A percentile compares a stretch with the other conserved stretches of the same genome.
Evolutionary conservation across 306 rosid genomes (phyloP).

Genomic region (Quercus robur): DNA sequence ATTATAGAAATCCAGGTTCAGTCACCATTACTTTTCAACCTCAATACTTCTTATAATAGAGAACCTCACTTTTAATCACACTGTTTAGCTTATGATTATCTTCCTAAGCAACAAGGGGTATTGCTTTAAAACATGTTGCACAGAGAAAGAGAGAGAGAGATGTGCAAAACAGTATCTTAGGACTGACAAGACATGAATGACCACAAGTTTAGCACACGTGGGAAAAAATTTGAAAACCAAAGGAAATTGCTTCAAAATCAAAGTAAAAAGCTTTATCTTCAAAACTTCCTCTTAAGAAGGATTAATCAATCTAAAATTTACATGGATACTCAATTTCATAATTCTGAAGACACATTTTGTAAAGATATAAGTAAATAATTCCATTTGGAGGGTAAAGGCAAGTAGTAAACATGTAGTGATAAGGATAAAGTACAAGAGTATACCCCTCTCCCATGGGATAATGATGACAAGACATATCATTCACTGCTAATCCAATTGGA

Average conservation of each 20-base stretch:
- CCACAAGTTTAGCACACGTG: slow-evolving; percentile 2
- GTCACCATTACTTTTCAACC: neutral
- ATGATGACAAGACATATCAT: slow-evolving; percentile 56
- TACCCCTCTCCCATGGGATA: slow-evolving; percentile 85
- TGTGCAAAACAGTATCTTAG: neutral
- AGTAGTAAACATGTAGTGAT: neutral
- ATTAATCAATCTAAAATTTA: neutral
- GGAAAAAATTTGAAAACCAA: slow-evolving; percentile 2
- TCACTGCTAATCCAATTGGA: slow-evolving; percentile 47
- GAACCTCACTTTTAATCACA: neutral
- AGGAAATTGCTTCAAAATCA: slow-evolving; percentile 25
- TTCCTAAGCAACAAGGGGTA: neutral
- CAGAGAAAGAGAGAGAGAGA: neutral
- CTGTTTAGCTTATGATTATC: neutral
- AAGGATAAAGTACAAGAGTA: slow-evolving; percentile 19
- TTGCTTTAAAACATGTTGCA: neutral
- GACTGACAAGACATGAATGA: neutral
- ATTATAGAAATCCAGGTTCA: slow-evolving; percentile 11
- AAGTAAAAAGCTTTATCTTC: neutral
- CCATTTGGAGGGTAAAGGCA: neutral
- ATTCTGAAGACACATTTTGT: neutral
- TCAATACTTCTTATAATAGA: neutral
- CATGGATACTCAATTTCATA: neutral
- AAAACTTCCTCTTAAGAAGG: neutral
- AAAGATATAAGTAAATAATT: neutral